Conservation (phyloP, 2,329 filamentous ascomycete species). For the Fusarium buharicum region DNA sequence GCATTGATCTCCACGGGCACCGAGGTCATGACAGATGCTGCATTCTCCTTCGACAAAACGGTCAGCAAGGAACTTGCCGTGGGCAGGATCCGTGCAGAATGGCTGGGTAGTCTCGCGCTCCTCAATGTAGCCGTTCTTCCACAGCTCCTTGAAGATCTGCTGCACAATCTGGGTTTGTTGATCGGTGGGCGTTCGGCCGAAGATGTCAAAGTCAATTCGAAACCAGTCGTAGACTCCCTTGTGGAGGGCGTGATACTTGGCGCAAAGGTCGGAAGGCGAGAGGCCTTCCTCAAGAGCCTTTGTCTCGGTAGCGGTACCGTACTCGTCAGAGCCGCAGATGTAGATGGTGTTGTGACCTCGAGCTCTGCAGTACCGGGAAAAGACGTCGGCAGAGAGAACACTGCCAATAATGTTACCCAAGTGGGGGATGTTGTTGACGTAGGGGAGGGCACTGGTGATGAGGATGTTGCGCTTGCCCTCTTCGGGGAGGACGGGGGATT, state of each 20-base stretch:
- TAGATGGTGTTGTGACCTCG: constrained; percentile 83
- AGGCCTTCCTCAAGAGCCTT: constrained; percentile 90
- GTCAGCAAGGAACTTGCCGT: constrained; percentile 82
- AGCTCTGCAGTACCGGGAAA: constrained; percentile 81
- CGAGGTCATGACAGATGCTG: constrained; percentile 76
- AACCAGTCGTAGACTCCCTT: constrained; percentile 97
- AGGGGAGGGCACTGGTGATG: constrained; percentile 90
- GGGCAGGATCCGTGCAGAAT: constrained; percentile 77
- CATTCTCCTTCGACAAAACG: constrained; percentile 86
- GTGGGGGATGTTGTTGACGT: constrained; percentile 80
- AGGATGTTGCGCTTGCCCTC: constrained; percentile 86
- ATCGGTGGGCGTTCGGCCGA: constrained; percentile 88
- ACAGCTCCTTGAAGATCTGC: constrained; percentile 86
- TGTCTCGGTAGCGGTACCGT: constrained; percentile 94
- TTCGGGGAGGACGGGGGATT: constrained; percentile 67
- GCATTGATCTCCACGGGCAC: constrained; percentile 79
- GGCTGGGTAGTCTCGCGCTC: constrained; percentile 90
- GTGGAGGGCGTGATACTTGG: constrained; percentile 92
- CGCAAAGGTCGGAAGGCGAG: constrained; percentile 84
- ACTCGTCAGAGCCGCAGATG: constrained; percentile 90
- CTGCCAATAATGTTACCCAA: constrained; percentile 89
- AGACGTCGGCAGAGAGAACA: constrained; percentile 90
- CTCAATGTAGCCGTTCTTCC: constrained; percentile 87
- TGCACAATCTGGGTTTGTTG: constrained; percentile 95
- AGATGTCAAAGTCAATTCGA: constrained; percentile 92